These are phyloP conservation scores for Podosphaera xanthii DNA, from an alignment of 2,329 filamentous ascomycete genomes.

Conservation along the genomic window DNA sequence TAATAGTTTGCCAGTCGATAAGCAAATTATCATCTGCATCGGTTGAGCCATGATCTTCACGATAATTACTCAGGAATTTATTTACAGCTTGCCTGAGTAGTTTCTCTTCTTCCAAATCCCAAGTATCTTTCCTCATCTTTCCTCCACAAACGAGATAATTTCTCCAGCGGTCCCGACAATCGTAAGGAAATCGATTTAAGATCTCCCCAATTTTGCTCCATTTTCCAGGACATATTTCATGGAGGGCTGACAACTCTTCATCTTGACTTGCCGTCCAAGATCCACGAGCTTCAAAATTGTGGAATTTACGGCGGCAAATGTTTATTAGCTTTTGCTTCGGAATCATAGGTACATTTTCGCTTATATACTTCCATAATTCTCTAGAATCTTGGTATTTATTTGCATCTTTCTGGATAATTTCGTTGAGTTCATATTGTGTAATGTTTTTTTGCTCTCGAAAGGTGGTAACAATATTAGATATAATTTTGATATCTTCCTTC, in stretches of 20 bases:
- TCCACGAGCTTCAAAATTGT: conserved; percentile 38
- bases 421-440: conserved; percentile 25
- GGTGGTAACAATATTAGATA: neutral
- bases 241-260: conserved; percentile 24
- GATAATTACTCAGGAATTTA: conserved; percentile 27
- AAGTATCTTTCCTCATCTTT: conserved; percentile 27
- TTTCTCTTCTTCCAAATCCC: conserved; percentile 36
- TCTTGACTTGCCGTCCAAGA: conserved; percentile 37
- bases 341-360: conserved; percentile 25
- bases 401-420: conserved; percentile 18
- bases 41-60: conserved; percentile 18
- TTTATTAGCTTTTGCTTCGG: conserved; percentile 30
- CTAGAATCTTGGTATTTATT: conserved; percentile 10
- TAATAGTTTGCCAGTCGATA: conserved; percentile 44
- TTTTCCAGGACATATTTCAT: conserved; percentile 23
- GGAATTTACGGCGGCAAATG: conserved; percentile 36
- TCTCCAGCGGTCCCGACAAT: conserved; percentile 46
- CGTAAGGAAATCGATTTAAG: conserved; percentile 39
- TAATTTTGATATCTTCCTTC: neutral
- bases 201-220: conserved; percentile 39
- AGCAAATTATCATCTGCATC: conserved; percentile 24
- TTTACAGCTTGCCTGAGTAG: conserved; percentile 23
- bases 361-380: conserved; percentile 27
- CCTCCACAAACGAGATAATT: conserved; percentile 40
- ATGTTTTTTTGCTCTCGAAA: conserved; percentile 23